phyloP scores from a whole-genome alignment of 1,284 basidiomycete species.

The Trametes polyzona region DNA sequence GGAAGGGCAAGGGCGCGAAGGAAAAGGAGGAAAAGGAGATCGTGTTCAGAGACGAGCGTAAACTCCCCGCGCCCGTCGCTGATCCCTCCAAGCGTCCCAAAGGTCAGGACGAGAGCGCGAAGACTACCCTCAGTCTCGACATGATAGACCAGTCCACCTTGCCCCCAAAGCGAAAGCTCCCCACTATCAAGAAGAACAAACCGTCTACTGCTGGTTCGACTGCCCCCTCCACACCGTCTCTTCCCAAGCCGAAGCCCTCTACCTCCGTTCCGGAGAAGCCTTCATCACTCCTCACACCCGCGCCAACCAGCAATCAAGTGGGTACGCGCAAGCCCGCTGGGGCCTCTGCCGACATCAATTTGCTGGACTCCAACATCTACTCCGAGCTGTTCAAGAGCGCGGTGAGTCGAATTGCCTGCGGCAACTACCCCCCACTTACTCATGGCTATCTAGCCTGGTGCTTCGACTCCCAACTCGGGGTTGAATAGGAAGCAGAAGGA shows the following conservation, averaged over 20 bases:
- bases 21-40: conserved; percentile 39
- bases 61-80: conserved; percentile 20
- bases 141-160: conserved; percentile 25
- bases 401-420: conserved; percentile 43
- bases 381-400: conserved; percentile 63
- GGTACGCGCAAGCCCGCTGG: conserved; percentile 42
- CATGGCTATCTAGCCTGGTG: conserved; percentile 44
- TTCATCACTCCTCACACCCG: conserved; percentile 29
- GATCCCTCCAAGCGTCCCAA: not conserved
- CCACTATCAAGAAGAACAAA: conserved; percentile 77
- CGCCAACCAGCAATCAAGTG: conserved; percentile 23
- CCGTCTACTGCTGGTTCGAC: conserved; percentile 33
- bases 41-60: conserved; percentile 46
- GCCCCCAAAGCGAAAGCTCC: conserved; percentile 67
- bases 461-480: conserved; percentile 59
- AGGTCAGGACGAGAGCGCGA: conserved; percentile 10
- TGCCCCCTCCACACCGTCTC: conserved; percentile 34
- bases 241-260: conserved; percentile 34
- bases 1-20: conserved; percentile 17
- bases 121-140: not conserved
- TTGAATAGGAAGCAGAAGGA: conserved; percentile 64
- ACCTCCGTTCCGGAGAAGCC: conserved; percentile 24
- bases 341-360: conserved; percentile 60
- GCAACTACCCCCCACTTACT: no score
- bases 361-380: conserved; percentile 65